A percentile compares a stretch with the other conserved stretches of the same genome.
Conservation (phyloP, 163 green algal species). For the Volvox carteri region DNA sequence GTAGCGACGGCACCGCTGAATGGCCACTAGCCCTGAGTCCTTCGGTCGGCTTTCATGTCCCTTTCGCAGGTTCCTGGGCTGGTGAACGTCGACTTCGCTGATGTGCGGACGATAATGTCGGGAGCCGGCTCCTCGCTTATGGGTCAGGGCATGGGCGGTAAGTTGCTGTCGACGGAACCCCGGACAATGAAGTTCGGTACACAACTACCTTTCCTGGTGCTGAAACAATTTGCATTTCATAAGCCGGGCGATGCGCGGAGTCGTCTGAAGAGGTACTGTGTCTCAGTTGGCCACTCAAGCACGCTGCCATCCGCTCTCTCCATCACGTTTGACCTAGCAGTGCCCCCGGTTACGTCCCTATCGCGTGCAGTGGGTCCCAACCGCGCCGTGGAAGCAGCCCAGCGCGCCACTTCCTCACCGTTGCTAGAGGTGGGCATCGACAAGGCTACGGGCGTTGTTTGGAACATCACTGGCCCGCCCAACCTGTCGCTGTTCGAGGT, state of each 20-base stretch:
- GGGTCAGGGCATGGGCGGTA: slow-evolving; percentile 83
- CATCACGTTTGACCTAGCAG: too few relatives aligned
- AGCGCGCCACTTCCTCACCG: slow-evolving; percentile 89
- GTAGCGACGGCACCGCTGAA: too few relatives aligned
- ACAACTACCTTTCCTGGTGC: too few relatives aligned
- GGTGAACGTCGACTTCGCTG: slow-evolving; percentile 98
- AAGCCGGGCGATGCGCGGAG: too few relatives aligned
- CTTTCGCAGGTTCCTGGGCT: slow-evolving; percentile 60
- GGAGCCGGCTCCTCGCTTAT: slow-evolving; percentile 91
- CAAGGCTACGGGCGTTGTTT: slow-evolving; percentile 94
- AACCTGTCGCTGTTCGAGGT: slow-evolving; percentile 93
- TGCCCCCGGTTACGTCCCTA: too few relatives aligned
- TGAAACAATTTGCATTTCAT: too few relatives aligned
- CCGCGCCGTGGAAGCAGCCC: slow-evolving; percentile 86
- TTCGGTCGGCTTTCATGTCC: too few relatives aligned
- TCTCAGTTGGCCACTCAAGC: too few relatives aligned
- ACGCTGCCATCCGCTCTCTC: too few relatives aligned
- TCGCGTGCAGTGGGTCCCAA: slow-evolving; percentile 77
- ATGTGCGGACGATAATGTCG: slow-evolving; percentile 92
- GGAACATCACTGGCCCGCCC: slow-evolving; percentile 95
- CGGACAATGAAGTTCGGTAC: too few relatives aligned
- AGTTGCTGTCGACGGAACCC: slow-evolving; percentile 7
- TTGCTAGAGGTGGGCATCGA: slow-evolving; percentile 95
- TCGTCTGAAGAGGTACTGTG: too few relatives aligned
- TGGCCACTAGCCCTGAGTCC: too few relatives aligned